A percentile compares a stretch with the other conserved stretches of the same genome.
These are phyloP conservation scores for Boletus patriciae DNA, from an alignment of 768 basidiomycete genomes.

Conservation along the genomic window DNA sequence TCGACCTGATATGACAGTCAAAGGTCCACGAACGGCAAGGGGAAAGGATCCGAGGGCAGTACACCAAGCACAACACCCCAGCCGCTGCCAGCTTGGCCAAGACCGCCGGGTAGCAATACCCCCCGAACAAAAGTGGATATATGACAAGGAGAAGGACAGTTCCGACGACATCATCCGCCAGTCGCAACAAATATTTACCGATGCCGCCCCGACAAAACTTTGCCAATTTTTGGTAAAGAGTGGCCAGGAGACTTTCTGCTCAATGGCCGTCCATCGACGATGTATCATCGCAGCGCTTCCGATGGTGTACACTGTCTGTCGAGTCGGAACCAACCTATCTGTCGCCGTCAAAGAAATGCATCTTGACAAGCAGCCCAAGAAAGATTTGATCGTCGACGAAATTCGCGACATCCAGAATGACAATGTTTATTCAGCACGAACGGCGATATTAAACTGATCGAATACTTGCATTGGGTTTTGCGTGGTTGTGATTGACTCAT, in stretches of 20 bases:
- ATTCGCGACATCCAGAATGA: slow-evolving; percentile 99
- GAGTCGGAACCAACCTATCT: slow-evolving; percentile 89
- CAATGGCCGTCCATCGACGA: slow-evolving; percentile 1
- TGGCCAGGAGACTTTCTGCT: slow-evolving; percentile 71
- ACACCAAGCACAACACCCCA: slow-evolving; percentile 53
- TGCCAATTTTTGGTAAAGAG: slow-evolving; percentile 95
- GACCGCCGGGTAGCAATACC: slow-evolving; percentile 69
- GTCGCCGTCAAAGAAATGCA: slow-evolving; percentile 99
- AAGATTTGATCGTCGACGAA: slow-evolving; percentile 99
- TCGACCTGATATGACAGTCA: slow-evolving; percentile 55
- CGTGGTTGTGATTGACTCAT: not conserved
- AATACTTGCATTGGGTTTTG: slow-evolving; percentile 35
- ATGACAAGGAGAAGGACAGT: slow-evolving; percentile 72
- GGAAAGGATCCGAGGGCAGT: slow-evolving; percentile 38
- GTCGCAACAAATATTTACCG: slow-evolving; percentile 92
- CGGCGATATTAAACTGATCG: slow-evolving; percentile 98
- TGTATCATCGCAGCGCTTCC: slow-evolving; percentile 63
- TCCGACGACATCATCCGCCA: slow-evolving; percentile 90
- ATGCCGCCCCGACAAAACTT: slow-evolving; percentile 92
- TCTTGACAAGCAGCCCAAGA: slow-evolving; percentile 98
- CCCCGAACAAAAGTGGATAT: slow-evolving; percentile 85
- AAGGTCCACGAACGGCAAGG: slow-evolving; percentile 37
- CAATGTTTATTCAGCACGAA: slow-evolving; percentile 91
- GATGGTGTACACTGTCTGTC: slow-evolving; percentile 99
- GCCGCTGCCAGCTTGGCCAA: slow-evolving; percentile 68